Base-by-base conservation (phyloP, 139 green algal species). In the Coelastrella sp. region DNA sequence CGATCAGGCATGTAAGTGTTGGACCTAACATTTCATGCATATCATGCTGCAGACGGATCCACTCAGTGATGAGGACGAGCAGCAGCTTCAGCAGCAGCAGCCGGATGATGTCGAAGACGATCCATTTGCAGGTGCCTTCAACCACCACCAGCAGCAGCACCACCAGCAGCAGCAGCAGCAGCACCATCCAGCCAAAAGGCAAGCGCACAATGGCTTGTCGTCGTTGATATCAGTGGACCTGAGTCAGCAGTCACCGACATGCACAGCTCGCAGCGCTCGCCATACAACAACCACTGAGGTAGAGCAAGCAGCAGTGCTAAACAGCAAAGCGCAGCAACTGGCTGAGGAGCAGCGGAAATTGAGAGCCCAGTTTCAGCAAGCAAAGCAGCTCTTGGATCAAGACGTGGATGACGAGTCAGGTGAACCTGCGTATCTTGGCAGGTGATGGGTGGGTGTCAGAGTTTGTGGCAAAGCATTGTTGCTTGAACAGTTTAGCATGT, bases 41-140 rank as follows among this genome's bases (percentile, higher is more conserved):
- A 27, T 35, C 72, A 1, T 78, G 72, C 72, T 78, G 72, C 72
- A 78, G 72, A 17, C 20, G 20, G 20, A 49, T 35, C 22, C 22
- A 19, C n/a, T 9, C n/a, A 49, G 72, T 78, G 79, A 15, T n/a
- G 58, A 72, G 70, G 56, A 19, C 12, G 58, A 85, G 8, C 58
- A 85, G 65, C 63, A 63, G 60, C 22, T 22, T 24, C 58, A 58
- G 25, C 56, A 24, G 7, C 24, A 78, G 63, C 10, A 87, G 27
- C n/a, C 14, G 22, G 22, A 8, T 35, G 82, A 88, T 7, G 82
- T 79, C 17, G 82, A 78, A 20, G 82, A 78, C 20, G 82, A 88
- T 25, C 74, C 25, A 22, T 22, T 85, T 10, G 79, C 79, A 73
- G 19, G 14, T 17, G 24, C 56, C 79, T 24, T 85, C 58, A 58